Percentiles rank a stretch among this genome's conserved stretches.
Conservation (phyloP, 2,329 filamentous ascomycete genomes). For the Leptographium wingfieldii region DNA sequence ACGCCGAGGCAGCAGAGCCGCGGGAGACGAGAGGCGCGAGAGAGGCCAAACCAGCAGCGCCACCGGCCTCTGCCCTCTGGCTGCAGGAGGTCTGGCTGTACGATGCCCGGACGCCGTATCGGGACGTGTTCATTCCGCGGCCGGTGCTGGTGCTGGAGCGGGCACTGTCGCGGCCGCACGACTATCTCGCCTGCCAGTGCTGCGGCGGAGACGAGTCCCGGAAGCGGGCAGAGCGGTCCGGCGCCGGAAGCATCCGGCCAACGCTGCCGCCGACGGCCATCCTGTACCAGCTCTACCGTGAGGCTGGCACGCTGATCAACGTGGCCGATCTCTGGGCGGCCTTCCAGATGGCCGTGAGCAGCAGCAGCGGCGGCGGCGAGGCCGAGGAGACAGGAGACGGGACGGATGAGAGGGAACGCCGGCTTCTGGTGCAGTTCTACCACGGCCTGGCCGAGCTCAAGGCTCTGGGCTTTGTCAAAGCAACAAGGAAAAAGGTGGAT, state of each 20-base stretch:
- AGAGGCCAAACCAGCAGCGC: not conserved
- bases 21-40: not conserved
- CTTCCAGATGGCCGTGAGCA: constrained; percentile 50
- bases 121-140: constrained; percentile 62
- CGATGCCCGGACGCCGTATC: constrained; percentile 55
- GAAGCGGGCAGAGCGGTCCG: constrained; percentile 14
- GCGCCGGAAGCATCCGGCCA: constrained; percentile 36
- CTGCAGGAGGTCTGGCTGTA: constrained; percentile 66
- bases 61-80: constrained; percentile 25
- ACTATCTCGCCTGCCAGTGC: constrained; percentile 65
- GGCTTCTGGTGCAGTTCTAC: constrained; percentile 67
- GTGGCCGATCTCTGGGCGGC: constrained; percentile 69
- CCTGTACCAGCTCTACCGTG: constrained; percentile 66
- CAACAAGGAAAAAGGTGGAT: constrained; percentile 81
- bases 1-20: constrained; percentile 23
- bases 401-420: constrained; percentile 37
- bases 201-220: constrained; percentile 32
- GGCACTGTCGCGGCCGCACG: constrained; percentile 58
- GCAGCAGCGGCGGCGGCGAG: constrained; percentile 25
- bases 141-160: constrained; percentile 60
- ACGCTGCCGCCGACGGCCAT: constrained; percentile 60
- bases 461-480: constrained; percentile 76
- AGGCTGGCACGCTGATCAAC: constrained; percentile 66
- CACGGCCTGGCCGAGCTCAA: constrained; percentile 72
- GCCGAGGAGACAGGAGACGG: constrained; percentile 29